These are phyloP conservation scores for Barnettozyma vustinii DNA, from an alignment of 805 yeast genomes.

Conservation along the genomic window DNA sequence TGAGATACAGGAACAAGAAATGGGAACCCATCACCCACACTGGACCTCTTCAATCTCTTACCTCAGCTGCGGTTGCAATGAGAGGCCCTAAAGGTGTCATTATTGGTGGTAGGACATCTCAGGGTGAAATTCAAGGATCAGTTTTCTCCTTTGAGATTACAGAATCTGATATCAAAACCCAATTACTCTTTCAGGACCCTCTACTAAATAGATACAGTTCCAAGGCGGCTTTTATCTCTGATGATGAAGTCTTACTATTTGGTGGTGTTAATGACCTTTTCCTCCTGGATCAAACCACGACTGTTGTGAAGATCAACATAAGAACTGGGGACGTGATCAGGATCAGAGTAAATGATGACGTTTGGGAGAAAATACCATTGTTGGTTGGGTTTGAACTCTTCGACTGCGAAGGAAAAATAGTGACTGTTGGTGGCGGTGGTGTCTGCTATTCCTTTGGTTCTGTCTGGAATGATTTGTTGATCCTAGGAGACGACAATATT, in stretches of 20 bases:
- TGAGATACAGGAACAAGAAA: slow-evolving; percentile 13
- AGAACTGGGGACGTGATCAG: slow-evolving; percentile 13
- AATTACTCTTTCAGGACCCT: slow-evolving; percentile 21
- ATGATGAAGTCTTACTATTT: slow-evolving; percentile 35
- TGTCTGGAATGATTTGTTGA: slow-evolving; percentile 34
- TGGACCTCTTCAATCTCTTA: slow-evolving; percentile 20
- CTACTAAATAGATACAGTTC: slow-evolving; percentile 47
- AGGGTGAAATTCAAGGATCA: slow-evolving; percentile 21
- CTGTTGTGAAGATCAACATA: slow-evolving; percentile 34
- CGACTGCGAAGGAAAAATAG: slow-evolving; percentile 16
- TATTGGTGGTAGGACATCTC: slow-evolving; percentile 41
- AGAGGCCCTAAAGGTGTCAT: slow-evolving; percentile 34
- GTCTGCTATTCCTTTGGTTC: slow-evolving; percentile 81
- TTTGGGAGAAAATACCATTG: slow-evolving; percentile 41
- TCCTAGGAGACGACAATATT: slow-evolving; percentile 7
- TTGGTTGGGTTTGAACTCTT: slow-evolving; percentile 49
- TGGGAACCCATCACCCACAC: slow-evolving; percentile 6
- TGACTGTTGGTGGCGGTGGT: slow-evolving; percentile 63
- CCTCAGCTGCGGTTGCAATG: slow-evolving; percentile 34
- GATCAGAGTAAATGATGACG: slow-evolving; percentile 27
- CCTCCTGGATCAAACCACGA: slow-evolving; percentile 29
- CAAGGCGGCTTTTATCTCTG: slow-evolving; percentile 28
- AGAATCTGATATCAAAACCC: slow-evolving; percentile 18
- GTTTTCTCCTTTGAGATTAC: slow-evolving; percentile 32
- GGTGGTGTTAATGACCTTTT: slow-evolving; percentile 51